These are phyloP conservation scores for Suillus bovinus DNA, from an alignment of 768 basidiomycete genomes.

Conservation along the genomic window DNA sequence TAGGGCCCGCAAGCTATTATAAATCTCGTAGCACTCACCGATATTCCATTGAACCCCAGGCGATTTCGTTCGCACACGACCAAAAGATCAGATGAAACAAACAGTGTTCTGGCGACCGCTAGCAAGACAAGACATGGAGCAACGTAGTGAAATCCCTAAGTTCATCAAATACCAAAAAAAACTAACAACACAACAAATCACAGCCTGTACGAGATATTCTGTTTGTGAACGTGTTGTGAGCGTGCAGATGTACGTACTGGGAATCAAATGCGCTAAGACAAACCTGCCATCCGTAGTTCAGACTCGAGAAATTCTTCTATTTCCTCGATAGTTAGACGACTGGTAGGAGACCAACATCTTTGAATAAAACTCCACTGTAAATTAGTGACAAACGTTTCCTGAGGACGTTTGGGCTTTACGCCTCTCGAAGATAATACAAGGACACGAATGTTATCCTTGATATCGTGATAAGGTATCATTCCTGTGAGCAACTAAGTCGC, in stretches of 20 bases:
- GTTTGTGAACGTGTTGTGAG: background rate
- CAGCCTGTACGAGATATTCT: background rate
- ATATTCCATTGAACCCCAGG: background rate
- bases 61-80: background rate
- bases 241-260: background rate
- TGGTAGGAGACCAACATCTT: conserved; percentile 6
- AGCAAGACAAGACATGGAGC: background rate
- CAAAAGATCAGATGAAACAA: background rate
- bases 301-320: conserved; percentile 3
- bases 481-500: conserved; percentile 8
- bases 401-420: background rate
- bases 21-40: background rate
- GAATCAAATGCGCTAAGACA: background rate
- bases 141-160: background rate
- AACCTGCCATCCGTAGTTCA: background rate
- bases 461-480: conserved; percentile 9
- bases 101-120: too few species aligned
- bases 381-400: background rate
- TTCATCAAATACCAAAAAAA: background rate
- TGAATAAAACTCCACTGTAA: conserved; percentile 10
- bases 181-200: background rate
- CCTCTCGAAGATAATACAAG: background rate
- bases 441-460: background rate
- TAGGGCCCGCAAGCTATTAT: background rate
- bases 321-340: conserved; percentile 9